These are phyloP conservation scores for Botrytis sinoallii DNA, from an alignment of 2,329 filamentous ascomycete species.

Conservation along the genomic window DNA sequence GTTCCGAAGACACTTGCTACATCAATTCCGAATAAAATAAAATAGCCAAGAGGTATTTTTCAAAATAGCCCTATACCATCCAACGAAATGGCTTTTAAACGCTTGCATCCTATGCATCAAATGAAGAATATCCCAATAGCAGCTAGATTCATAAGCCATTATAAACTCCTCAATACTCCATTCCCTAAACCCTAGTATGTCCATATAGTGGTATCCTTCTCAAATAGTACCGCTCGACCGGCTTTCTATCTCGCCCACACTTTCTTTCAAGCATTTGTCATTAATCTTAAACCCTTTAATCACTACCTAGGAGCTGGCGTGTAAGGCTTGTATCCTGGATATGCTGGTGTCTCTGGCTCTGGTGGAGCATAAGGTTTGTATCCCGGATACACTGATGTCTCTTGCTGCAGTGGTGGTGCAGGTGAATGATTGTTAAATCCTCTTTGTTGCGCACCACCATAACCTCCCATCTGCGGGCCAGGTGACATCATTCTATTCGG, in stretches of 20 bases:
- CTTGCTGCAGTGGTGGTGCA: not conserved
- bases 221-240: not conserved
- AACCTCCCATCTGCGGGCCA: constrained; percentile 23
- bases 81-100: not conserved
- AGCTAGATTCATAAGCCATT: not conserved
- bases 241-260: not conserved
- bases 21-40: not conserved
- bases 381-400: constrained; percentile 11
- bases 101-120: not conserved
- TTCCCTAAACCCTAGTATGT: not conserved
- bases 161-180: not conserved
- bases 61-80: not conserved
- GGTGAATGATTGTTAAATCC: not conserved
- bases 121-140: not conserved
- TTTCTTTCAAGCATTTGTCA: not conserved
- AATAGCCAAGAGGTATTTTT: not conserved
- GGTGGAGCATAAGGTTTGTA: constrained; percentile 7
- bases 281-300: not conserved
- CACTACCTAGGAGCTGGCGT: not conserved
- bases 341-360: not conserved
- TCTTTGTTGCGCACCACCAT: not conserved
- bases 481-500: constrained; percentile 29
- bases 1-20: not conserved
- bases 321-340: constrained; percentile 18
- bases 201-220: not conserved